Percentiles rank a stretch among this genome's conserved stretches.
Conservation (phyloP, 129 eudicot genomes). For the Flaveria robusta region DNA sequence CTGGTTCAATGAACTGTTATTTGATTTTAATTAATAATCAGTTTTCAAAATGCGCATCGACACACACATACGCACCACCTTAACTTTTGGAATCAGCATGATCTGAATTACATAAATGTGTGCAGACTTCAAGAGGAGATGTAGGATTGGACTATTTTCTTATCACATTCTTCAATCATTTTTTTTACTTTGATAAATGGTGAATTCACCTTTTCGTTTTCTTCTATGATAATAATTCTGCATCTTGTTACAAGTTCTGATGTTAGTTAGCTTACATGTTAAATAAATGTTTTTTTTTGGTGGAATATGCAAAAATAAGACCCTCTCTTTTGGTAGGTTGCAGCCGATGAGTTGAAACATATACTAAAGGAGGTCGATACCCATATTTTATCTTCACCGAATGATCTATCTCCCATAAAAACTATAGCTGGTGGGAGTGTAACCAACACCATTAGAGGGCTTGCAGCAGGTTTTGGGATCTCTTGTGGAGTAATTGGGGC, state of each 20-base stretch:
- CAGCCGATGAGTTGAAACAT: slow-evolving; percentile 67
- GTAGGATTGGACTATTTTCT: slow-evolving; percentile 12
- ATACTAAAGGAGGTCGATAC: slow-evolving; percentile 61
- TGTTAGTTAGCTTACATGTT: not conserved
- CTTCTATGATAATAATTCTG: slow-evolving; percentile 6
- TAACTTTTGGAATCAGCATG: not conserved
- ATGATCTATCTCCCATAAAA: slow-evolving; percentile 54
- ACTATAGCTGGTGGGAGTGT: slow-evolving; percentile 98
- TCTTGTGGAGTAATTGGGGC: slow-evolving; percentile 92
- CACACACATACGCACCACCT: not conserved
- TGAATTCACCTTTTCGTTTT: not conserved
- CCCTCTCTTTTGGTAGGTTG: slow-evolving; percentile 49
- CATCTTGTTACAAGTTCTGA: not conserved
- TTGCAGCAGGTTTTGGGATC: slow-evolving; percentile 85
- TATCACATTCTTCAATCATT: slow-evolving; percentile 17
- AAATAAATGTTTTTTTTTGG: not conserved
- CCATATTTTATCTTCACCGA: slow-evolving; percentile 56
- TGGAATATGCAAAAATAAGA: not conserved
- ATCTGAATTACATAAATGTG: not conserved
- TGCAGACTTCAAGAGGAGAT: slow-evolving; percentile 4
- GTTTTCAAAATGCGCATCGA: not conserved
- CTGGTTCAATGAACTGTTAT: not conserved
- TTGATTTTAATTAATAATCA: slow-evolving; percentile 7
- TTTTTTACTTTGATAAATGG: not conserved
- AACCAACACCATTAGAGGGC: slow-evolving; percentile 93